Percentiles rank a stretch among this genome's conserved stretches.
Evolutionary conservation across 2,329 filamentous ascomycete species (phyloP).

Genomic region (Calonectria hongkongensis): DNA sequence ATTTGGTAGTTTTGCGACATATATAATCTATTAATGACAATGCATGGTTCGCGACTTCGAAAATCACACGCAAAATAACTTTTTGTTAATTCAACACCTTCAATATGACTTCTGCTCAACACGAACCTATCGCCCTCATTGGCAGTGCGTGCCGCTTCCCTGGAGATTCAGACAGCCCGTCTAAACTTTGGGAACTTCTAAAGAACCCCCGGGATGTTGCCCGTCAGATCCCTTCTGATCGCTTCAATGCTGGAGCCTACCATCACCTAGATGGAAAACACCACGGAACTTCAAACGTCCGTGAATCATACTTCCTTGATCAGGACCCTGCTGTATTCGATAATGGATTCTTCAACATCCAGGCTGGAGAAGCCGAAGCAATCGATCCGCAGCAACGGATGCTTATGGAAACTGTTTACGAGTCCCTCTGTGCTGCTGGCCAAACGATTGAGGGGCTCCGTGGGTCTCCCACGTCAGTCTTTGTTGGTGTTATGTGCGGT

Average conservation of each 20-base stretch:
- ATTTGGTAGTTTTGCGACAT: too few species aligned
- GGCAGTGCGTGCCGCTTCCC: not conserved
- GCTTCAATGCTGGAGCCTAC: not conserved
- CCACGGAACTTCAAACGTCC: constrained; percentile 46
- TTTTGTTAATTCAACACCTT: too few species aligned
- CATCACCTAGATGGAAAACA: not conserved
- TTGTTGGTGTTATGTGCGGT: constrained; percentile 3
- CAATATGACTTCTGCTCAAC: not conserved
- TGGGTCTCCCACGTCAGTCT: constrained; percentile 5
- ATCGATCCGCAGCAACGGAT: constrained; percentile 57
- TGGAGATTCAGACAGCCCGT: not conserved
- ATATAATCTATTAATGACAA: too few species aligned
- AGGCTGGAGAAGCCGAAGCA: constrained; percentile 46
- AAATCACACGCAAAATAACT: too few species aligned
- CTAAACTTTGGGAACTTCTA: constrained; percentile 8
- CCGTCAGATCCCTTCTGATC: not conserved
- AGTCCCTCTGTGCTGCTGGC: constrained; percentile 46
- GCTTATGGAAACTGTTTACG: constrained; percentile 53
- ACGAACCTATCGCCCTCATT: constrained; percentile 51
- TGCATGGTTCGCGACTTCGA: too few species aligned
- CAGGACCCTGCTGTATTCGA: constrained; percentile 51
- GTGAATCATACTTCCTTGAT: constrained; percentile 55
- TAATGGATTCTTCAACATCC: constrained; percentile 50
- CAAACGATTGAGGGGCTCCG: constrained; percentile 1
- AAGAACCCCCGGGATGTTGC: not conserved